A percentile compares a stretch with the other conserved stretches of the same genome.
Evolutionary conservation across 192 early-diverging fungal species (phyloP).

Genomic region (Physocladia obscura): DNA sequence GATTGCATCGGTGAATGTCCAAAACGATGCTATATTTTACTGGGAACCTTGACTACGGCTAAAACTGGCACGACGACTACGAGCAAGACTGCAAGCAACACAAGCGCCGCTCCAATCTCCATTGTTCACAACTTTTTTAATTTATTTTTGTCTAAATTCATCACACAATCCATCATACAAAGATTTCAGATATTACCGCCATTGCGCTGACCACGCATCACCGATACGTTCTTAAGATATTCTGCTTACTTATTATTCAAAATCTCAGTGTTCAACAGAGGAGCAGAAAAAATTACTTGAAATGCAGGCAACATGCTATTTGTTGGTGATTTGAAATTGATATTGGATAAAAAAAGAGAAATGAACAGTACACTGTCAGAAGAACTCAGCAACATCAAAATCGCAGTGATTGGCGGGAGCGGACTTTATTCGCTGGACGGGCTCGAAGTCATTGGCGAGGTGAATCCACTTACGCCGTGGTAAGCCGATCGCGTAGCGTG

Average conservation of each 20-base stretch:
- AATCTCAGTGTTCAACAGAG: too few relatives aligned
- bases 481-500: too few relatives aligned
- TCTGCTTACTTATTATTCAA: too few relatives aligned
- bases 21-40: background rate
- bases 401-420: slow-evolving; percentile 94
- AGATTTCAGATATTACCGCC: too few relatives aligned
- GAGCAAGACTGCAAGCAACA: slow-evolving; percentile 9
- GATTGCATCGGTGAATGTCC: background rate
- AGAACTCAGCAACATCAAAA: slow-evolving; percentile 1
- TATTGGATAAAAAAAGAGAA: background rate
- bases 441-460: slow-evolving; percentile 75
- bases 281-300: too few relatives aligned
- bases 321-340: too few relatives aligned
- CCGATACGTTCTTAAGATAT: too few relatives aligned
- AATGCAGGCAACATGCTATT: too few relatives aligned
- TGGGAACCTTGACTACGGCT: slow-evolving; percentile 27
- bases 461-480: slow-evolving; percentile 79
- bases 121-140: background rate
- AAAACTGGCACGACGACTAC: slow-evolving; percentile 10
- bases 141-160: background rate
- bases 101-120: slow-evolving; percentile 9
- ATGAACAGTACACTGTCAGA: background rate
- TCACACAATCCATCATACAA: too few relatives aligned
- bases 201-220: too few relatives aligned
- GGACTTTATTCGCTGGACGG: slow-evolving; percentile 66